phyloP scores from a whole-genome alignment of 2,329 filamentous ascomycete species.

The Xylogone sp. region DNA sequence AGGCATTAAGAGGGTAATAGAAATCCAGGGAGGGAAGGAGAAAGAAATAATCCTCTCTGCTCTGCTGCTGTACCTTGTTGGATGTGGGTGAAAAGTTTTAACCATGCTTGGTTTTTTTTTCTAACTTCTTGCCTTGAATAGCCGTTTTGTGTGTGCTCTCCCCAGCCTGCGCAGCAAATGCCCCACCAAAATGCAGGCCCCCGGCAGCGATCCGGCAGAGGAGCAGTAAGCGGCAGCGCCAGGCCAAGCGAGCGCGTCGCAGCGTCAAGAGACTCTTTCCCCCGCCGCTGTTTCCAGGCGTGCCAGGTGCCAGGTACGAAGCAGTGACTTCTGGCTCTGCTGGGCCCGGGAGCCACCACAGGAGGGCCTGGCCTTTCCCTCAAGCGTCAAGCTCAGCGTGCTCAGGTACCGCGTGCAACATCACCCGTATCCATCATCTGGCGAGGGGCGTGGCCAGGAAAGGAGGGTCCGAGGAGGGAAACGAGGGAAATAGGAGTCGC shows the following conservation, averaged over 20 bases:
- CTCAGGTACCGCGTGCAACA: neutral
- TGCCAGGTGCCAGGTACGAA: too few species aligned
- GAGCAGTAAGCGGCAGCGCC: neutral
- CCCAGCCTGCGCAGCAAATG: neutral
- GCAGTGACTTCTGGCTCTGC: too few species aligned
- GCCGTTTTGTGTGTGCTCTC: neutral
- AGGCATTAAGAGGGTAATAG: neutral
- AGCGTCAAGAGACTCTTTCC: too few species aligned
- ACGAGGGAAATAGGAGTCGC: neutral
- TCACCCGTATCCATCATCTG: neutral
- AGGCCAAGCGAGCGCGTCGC: too few species aligned
- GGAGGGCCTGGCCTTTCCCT: too few species aligned
- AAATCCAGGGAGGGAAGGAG: neutral
- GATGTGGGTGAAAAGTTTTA: neutral
- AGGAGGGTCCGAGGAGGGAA: neutral
- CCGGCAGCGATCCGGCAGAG: neutral
- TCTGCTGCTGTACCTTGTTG: too few species aligned
- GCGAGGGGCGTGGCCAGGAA: neutral
- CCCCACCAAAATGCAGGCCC: neutral
- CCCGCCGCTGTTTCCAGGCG: too few species aligned
- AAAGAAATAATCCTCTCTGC: too few species aligned
- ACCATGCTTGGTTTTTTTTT: neutral
- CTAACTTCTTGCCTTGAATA: neutral
- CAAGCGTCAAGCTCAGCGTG: neutral
- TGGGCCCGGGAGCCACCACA: too few species aligned